These are phyloP conservation scores for Trichosporon coremiiforme DNA, from an alignment of 1,284 basidiomycete genomes.

Conservation along the genomic window DNA sequence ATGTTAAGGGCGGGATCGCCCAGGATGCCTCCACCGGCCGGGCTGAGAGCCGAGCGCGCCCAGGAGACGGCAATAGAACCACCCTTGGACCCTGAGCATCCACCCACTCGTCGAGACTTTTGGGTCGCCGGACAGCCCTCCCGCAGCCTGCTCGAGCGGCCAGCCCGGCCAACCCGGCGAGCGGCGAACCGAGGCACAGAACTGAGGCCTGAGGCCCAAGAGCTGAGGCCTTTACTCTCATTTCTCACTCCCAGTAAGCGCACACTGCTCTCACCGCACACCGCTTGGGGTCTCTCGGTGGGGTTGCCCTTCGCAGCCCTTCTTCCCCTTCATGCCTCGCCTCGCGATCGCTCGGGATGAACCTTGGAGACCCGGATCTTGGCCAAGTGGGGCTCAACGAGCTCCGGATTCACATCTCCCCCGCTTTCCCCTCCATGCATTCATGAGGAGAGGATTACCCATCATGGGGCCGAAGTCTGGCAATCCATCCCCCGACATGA, in stretches of 20 bases:
- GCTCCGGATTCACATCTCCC: slow-evolving; percentile 4
- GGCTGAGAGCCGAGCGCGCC: neutral
- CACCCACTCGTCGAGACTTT: slow-evolving; percentile 14
- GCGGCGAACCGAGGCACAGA: neutral
- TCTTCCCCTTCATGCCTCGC: neutral
- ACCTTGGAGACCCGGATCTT: slow-evolving; percentile 15
- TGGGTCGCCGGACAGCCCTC: slow-evolving; percentile 15
- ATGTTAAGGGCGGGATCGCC: neutral
- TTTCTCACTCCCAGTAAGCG: neutral
- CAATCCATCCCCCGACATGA: no score
- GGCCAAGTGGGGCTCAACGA: slow-evolving; percentile 15
- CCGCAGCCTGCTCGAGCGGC: neutral
- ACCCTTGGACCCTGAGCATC: neutral
- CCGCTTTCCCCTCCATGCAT: neutral
- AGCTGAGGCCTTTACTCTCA: neutral
- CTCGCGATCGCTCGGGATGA: slow-evolving; percentile 16
- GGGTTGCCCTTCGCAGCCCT: neutral
- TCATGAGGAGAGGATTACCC: neutral
- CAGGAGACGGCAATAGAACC: slow-evolving; percentile 7
- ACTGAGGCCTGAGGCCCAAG: neutral
- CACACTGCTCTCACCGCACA: neutral
- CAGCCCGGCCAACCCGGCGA: neutral
- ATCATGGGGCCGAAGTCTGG: neutral
- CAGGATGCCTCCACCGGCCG: neutral
- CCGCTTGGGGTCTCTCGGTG: neutral